Evolutionary conservation across 148 eudicot genomes (phyloP).

Genomic region (Selenicereus undatus): DNA sequence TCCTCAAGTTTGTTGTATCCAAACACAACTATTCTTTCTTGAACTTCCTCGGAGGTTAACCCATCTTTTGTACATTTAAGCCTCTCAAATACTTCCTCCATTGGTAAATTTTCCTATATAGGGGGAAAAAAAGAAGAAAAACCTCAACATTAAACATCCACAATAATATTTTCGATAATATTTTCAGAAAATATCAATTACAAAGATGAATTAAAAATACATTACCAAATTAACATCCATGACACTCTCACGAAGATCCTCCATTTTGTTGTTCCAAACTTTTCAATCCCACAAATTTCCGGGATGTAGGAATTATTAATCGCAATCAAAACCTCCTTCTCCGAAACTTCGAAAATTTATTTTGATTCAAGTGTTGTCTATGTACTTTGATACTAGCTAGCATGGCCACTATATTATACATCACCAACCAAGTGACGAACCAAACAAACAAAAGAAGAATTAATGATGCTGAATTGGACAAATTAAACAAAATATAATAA

Average conservation of each 20-base stretch:
- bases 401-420: neutral
- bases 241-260: conserved; percentile 9
- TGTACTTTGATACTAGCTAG: neutral
- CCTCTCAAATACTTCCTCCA: conserved; percentile 52
- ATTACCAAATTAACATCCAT: conserved; percentile 28
- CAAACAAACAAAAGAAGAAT: neutral
- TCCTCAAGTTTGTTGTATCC: conserved; percentile 73
- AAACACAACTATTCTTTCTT: conserved; percentile 40
- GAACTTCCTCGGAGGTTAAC: conserved; percentile 41
- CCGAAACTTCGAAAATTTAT: neutral
- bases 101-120: conserved; percentile 56
- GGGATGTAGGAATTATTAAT: neutral
- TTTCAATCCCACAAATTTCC: neutral
- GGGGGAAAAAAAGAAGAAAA: neutral
- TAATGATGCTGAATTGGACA: conserved; percentile 5
- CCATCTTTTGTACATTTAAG: conserved; percentile 51
- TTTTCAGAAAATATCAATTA: neutral
- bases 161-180: neutral
- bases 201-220: neutral
- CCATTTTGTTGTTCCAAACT: neutral
- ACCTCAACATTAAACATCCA: neutral
- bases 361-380: neutral
- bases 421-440: neutral
- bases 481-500: neutral
- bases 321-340: neutral